These are phyloP conservation scores for Coffea eugenioides DNA, from an alignment of 257 asterid species.

Conservation along the genomic window DNA sequence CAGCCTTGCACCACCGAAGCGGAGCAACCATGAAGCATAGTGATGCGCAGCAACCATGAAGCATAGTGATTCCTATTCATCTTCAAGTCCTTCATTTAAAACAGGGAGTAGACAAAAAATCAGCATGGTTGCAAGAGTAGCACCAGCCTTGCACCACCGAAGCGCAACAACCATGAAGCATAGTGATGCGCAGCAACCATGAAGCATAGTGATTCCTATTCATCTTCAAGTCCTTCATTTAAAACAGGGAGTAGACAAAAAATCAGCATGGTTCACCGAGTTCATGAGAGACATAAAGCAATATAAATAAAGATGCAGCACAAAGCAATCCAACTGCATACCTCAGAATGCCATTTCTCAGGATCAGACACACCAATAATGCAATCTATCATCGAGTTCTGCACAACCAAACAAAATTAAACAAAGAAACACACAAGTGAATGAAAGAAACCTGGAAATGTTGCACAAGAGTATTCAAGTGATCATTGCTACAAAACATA, in stretches of 20 bases:
- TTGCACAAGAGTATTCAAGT: neutral
- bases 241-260: neutral
- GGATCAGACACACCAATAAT: constrained; percentile 89
- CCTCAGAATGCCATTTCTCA: constrained; percentile 84
- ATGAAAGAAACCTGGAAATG: too few species aligned
- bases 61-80: constrained; percentile 74
- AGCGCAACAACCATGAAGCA: too few species aligned
- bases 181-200: constrained; percentile 38
- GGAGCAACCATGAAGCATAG: too few species aligned
- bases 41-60: too few species aligned
- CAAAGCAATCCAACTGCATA: constrained; percentile 28
- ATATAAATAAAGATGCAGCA: neutral
- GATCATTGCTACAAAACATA: neutral
- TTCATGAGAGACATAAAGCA: neutral
- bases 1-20: constrained; percentile 79
- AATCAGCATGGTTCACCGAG: constrained; percentile 22
- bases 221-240: constrained; percentile 58
- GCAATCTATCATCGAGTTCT: constrained; percentile 83
- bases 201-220: constrained; percentile 80
- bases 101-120: constrained; percentile 1
- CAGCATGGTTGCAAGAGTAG: constrained; percentile 27
- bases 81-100: constrained; percentile 56
- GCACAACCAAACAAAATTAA: constrained; percentile 8
- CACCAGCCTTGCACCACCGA: neutral
- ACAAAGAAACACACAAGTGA: neutral